phyloP scores from a whole-genome alignment of 2,329 filamentous ascomycete species.

The Verticillium tricorpus region DNA sequence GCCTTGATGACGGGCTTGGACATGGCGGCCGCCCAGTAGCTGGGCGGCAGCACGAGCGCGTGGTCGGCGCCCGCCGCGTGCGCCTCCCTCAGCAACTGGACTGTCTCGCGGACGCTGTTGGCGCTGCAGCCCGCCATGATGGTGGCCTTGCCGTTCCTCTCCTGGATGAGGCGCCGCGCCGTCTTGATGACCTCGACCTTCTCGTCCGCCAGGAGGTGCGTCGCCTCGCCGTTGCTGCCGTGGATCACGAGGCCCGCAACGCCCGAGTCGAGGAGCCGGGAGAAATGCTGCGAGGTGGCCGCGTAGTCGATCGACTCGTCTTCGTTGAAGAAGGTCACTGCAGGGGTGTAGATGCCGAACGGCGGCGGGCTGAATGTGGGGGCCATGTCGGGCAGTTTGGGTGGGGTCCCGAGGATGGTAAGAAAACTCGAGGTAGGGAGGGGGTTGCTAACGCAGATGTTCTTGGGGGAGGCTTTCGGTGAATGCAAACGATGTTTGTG shows the following conservation, averaged over 20 bases:
- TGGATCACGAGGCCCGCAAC: conserved; percentile 65
- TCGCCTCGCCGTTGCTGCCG: conserved; percentile 71
- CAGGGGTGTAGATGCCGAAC: conserved; percentile 55
- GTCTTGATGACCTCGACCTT: neutral
- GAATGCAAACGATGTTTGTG: neutral
- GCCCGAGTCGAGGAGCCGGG: conserved; percentile 57
- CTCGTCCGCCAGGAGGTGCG: conserved; percentile 43
- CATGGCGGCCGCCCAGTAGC: conserved; percentile 61
- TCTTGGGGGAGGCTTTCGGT: neutral
- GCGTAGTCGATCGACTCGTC: conserved; percentile 52
- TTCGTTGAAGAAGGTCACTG: conserved; percentile 56
- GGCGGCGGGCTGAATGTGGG: neutral
- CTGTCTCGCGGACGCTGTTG: conserved; percentile 62
- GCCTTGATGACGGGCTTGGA: conserved; percentile 51
- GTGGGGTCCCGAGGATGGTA: neutral
- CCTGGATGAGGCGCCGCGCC: neutral
- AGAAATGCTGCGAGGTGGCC: conserved; percentile 45
- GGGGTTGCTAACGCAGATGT: neutral
- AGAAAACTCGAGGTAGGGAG: neutral
- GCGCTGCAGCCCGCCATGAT: conserved; percentile 66
- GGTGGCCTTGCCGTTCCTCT: conserved; percentile 17
- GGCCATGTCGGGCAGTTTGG: neutral
- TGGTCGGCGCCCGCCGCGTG: conserved; percentile 61
- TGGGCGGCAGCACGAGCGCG: conserved; percentile 62
- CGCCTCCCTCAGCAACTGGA: conserved; percentile 61